Conservation (phyloP, 768 basidiomycete species). For the Mycena maculata region DNA sequence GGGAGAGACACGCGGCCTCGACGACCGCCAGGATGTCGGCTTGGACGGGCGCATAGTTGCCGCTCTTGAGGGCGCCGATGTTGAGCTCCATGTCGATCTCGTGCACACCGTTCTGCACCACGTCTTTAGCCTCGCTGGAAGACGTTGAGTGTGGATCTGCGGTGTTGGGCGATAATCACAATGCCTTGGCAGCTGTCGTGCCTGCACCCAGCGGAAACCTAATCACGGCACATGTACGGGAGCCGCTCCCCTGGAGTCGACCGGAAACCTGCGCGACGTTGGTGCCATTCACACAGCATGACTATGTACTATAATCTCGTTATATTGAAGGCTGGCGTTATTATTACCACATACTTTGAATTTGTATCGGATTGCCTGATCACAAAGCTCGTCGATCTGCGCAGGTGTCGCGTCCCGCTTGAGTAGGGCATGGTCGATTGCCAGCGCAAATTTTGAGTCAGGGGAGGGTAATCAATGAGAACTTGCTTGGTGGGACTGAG, state of each 20-base stretch:
- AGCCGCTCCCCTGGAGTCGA: slow-evolving; percentile 50
- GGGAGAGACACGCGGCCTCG: slow-evolving; percentile 40
- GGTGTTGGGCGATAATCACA: slow-evolving; percentile 45
- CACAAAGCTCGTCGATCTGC: slow-evolving; percentile 60
- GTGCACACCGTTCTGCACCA: slow-evolving; percentile 57
- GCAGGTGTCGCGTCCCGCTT: slow-evolving; percentile 60
- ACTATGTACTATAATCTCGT: slow-evolving; percentile 43
- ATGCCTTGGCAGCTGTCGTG: slow-evolving; percentile 56
- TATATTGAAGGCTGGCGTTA: neutral
- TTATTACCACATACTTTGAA: slow-evolving; percentile 62
- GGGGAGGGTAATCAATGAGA: slow-evolving; percentile 34
- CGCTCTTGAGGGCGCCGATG: slow-evolving; percentile 57
- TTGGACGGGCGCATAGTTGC: slow-evolving; percentile 50
- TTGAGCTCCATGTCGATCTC: slow-evolving; percentile 67
- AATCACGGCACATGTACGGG: slow-evolving; percentile 59
- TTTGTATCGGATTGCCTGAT: slow-evolving; percentile 58
- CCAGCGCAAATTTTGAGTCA: slow-evolving; percentile 48
- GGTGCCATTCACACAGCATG: slow-evolving; percentile 63
- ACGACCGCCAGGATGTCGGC: slow-evolving; percentile 56
- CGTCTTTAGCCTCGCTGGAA: slow-evolving; percentile 58
- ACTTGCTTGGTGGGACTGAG: slow-evolving; percentile 39
- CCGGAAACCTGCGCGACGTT: slow-evolving; percentile 56
- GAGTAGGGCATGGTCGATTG: slow-evolving; percentile 63
- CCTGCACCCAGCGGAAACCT: slow-evolving; percentile 65
- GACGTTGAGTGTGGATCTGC: neutral